Base-by-base conservation (phyloP, 768 basidiomycete genomes). In the Boletus rubroflammeus region DNA sequence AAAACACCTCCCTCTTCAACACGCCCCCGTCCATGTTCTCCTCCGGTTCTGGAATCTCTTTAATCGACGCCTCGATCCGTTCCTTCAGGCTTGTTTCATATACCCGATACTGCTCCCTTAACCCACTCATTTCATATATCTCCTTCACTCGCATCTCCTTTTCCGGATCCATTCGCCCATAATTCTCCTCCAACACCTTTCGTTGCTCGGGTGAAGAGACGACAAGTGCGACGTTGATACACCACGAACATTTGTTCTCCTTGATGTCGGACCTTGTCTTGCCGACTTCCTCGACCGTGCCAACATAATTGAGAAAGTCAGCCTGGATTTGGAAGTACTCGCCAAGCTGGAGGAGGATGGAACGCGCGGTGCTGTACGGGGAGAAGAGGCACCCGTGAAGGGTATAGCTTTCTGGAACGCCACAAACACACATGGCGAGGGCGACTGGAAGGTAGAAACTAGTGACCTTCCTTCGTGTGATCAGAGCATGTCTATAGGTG, bases 381-480 rank as follows among this genome's bases (percentile, higher is more conserved):
- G 21, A 41, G 11, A 54, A 50, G 8, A 21, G 48, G 19, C 9
- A 5, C 5, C 50, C 31, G n/a, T 41, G 39, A 42, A 42, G 19
- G 14, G 10, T 15, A 50, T 38, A 42, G 28, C 14, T 50, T 21
- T 54, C 53, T 2, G 53, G 53, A 11, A 54, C 34, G 6, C 32
- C 51, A 10, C 53, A 54, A 17, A 54, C 6, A 10, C 28, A 21
- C 51, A 54, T 32, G 11, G 53, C 53, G 21, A 54, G 7, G 2
- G 41, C 51, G 13, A 54, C 41, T 5, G 53, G 38, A 7, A 54
- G 53, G 53, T 54, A 53, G 31, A 54, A 53, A 35, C 32, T 54
- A 11, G 50, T 26, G 13, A 7, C 26, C 19, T 28, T 54, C 15
- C 25, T 53, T 35, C 25, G 53, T 10, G 51, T 38, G 19, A 54